A percentile compares a stretch with the other conserved stretches of the same genome.
Conservation (phyloP, 208 protist genomes). For the Endotrypanum monterogeii region DNA sequence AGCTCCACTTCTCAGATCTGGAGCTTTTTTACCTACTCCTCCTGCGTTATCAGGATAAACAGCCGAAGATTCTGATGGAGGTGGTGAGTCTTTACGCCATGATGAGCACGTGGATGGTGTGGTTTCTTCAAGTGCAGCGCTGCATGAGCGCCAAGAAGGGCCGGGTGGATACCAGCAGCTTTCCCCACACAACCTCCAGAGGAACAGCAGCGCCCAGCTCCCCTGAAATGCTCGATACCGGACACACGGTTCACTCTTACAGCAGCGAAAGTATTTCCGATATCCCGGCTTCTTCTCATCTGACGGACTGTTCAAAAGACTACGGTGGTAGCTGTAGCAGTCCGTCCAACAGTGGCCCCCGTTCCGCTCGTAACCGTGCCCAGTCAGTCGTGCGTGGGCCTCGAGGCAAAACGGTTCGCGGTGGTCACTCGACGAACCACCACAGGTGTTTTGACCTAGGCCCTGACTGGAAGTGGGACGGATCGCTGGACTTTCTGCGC, state of each 20-base stretch:
- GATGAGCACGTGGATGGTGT: conserved; percentile 48
- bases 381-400: background rate
- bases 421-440: background rate
- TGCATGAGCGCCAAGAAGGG: conserved; percentile 28
- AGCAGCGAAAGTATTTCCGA: background rate
- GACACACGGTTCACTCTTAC: background rate
- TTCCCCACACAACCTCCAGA: background rate
- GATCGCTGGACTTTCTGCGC: conserved; percentile 46
- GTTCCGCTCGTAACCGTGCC: background rate
- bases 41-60: conserved; percentile 41
- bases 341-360: conserved; percentile 5
- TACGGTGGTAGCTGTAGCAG: background rate
- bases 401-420: conserved; percentile 6
- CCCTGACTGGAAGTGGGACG: conserved; percentile 37
- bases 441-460: conserved; percentile 32
- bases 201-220: background rate
- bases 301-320: background rate
- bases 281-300: background rate
- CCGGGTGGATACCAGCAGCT: conserved; percentile 5
- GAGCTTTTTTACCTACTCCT: conserved; percentile 49
- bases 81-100: conserved; percentile 48
- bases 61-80: conserved; percentile 22
- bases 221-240: background rate
- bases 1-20: conserved; percentile 41
- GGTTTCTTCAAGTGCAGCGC: conserved; percentile 34